phyloP scores from a whole-genome alignment of 2,329 filamentous ascomycete species.

The Monosporascus sp. region DNA sequence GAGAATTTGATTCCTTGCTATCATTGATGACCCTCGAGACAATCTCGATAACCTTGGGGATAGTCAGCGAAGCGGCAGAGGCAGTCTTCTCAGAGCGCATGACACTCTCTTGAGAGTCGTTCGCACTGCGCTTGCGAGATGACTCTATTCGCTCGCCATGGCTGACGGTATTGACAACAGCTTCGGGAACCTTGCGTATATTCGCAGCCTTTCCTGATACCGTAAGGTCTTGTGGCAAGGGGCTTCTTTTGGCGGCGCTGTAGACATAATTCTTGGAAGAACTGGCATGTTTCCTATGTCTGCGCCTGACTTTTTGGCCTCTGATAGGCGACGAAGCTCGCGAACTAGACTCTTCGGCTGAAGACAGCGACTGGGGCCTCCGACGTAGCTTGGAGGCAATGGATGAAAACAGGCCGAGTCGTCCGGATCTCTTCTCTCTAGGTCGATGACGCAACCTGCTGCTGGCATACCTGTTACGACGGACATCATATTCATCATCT shows the following conservation, averaged over 20 bases:
- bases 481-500: slow-evolving; percentile 1
- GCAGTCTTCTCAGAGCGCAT: background rate
- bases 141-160: background rate
- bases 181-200: background rate
- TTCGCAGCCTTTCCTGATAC: background rate
- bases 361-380: slow-evolving; percentile 2
- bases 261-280: background rate
- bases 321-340: slow-evolving; percentile 6
- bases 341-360: slow-evolving; percentile 10
- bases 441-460: slow-evolving; percentile 2
- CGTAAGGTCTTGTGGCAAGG: background rate
- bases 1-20: background rate
- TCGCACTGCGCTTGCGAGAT: background rate
- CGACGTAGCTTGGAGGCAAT: background rate
- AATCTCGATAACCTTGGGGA: background rate
- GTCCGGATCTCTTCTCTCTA: slow-evolving; percentile 6
- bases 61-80: background rate
- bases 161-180: background rate
- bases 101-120: background rate
- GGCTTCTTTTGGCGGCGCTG: background rate
- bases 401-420: slow-evolving; percentile 7
- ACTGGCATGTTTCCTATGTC: background rate
- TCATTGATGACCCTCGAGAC: background rate
- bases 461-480: slow-evolving; percentile 1
- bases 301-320: background rate